A percentile compares a stretch with the other conserved stretches of the same genome.
Evolutionary conservation across 1,139 yeast species (phyloP).

Genomic region (Geotrichum histeridarum): DNA sequence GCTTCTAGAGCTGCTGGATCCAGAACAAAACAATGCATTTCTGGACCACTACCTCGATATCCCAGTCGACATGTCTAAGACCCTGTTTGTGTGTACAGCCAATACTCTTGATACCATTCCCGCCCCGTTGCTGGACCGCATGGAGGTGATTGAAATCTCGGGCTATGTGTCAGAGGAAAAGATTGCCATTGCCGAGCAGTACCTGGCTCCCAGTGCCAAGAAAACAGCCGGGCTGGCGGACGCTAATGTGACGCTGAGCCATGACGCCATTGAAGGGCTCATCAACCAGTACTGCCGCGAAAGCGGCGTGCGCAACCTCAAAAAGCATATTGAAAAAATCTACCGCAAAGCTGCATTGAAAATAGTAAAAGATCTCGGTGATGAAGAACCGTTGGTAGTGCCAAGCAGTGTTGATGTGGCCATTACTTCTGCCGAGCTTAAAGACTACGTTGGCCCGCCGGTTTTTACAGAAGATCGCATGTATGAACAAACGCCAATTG

Average conservation of each 20-base stretch:
- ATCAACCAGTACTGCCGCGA: slow-evolving; percentile 88
- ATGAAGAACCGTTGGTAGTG: slow-evolving; percentile 42
- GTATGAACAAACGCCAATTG: slow-evolving; percentile 80
- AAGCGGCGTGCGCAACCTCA: slow-evolving; percentile 91
- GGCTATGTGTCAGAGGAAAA: slow-evolving; percentile 95
- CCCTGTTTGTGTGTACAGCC: slow-evolving; percentile 95
- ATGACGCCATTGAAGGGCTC: slow-evolving; percentile 62
- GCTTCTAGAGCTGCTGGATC: slow-evolving; percentile 83
- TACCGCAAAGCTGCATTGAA: slow-evolving; percentile 87
- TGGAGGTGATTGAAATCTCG: slow-evolving; percentile 92
- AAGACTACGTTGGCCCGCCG: slow-evolving; percentile 92
- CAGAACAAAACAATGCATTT: slow-evolving; percentile 88
- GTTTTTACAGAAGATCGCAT: slow-evolving; percentile 75
- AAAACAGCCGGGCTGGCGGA: slow-evolving; percentile 72
- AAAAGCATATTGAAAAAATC: slow-evolving; percentile 82
- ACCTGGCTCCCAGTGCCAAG: slow-evolving; percentile 81
- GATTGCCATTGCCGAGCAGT: slow-evolving; percentile 81
- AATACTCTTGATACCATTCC: slow-evolving; percentile 87
- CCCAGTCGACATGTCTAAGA: slow-evolving; percentile 88
- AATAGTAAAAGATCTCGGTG: slow-evolving; percentile 55
- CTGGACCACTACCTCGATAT: slow-evolving; percentile 90
- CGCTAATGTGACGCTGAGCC: slow-evolving; percentile 58
- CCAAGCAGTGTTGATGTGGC: slow-evolving; percentile 62
- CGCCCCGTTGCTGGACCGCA: slow-evolving; percentile 87
- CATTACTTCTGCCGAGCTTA: slow-evolving; percentile 61